phyloP scores from a whole-genome alignment of 495 filamentous ascomycete genomes.

The Daldinia concentrica region DNA sequence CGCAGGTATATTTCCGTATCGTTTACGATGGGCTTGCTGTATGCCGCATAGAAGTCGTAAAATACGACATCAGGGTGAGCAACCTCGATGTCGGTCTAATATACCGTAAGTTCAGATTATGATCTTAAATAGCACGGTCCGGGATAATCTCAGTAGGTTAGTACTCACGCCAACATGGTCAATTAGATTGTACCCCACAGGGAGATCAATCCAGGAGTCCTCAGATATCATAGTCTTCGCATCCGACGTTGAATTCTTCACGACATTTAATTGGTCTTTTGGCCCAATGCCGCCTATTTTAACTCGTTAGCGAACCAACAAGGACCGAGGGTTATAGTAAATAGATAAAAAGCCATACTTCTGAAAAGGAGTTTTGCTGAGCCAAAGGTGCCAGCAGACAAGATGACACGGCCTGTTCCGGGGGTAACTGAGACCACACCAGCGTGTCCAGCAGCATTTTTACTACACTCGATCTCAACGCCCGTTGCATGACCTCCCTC shows the following conservation, averaged over 20 bases:
- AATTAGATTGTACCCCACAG: constrained; percentile 70
- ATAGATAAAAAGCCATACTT: constrained; percentile 17
- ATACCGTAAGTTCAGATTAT: background rate
- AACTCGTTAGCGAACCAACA: background rate
- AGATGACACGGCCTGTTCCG: constrained; percentile 65
- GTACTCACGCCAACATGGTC: constrained; percentile 65
- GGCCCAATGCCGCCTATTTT: constrained; percentile 63
- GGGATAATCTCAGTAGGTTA: background rate
- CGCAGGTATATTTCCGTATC: constrained; percentile 42
- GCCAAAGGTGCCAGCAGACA: constrained; percentile 69
- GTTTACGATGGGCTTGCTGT: constrained; percentile 44
- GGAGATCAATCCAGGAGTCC: constrained; percentile 68
- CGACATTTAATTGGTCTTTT: constrained; percentile 58
- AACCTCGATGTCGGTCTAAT: constrained; percentile 63
- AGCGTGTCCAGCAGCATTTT: constrained; percentile 54
- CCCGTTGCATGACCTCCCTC: constrained; percentile 64
- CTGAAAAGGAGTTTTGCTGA: constrained; percentile 66
- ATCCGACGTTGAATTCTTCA: constrained; percentile 55
- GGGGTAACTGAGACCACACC: constrained; percentile 63
- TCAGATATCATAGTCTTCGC: constrained; percentile 54
- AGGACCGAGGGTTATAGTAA: background rate
- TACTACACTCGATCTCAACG: constrained; percentile 64
- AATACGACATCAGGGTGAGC: constrained; percentile 61
- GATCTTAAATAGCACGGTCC: background rate
- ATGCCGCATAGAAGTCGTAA: constrained; percentile 66